These are phyloP conservation scores for Conidiobolus incongruus DNA, from an alignment of 371 early-diverging fungal species.

Conservation along the genomic window DNA sequence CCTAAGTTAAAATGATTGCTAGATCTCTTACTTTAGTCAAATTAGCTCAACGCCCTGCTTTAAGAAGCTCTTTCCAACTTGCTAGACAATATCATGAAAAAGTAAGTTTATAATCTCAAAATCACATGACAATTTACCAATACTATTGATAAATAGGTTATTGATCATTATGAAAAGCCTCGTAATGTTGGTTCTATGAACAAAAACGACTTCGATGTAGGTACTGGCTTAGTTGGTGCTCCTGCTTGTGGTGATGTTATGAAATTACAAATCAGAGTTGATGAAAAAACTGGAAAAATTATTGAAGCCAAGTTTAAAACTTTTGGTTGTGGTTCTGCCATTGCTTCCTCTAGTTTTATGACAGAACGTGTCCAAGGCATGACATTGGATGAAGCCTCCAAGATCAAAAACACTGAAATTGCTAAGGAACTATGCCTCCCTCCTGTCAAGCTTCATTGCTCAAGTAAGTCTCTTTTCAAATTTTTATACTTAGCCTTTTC, in stretches of 20 bases:
- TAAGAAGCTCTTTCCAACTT: background rate
- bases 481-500: no score
- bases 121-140: no score
- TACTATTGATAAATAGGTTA: conserved; percentile 26
- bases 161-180: conserved; percentile 90
- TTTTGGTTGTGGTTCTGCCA: conserved; percentile 98
- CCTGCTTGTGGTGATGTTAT: conserved; percentile 99
- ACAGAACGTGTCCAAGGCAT: conserved; percentile 90
- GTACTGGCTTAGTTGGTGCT: conserved; percentile 98
- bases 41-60: background rate
- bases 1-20: no score
- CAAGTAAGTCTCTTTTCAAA: conserved; percentile 47
- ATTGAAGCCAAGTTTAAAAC: conserved; percentile 97
- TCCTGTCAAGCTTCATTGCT: conserved; percentile 98
- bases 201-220: conserved; percentile 66
- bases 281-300: conserved; percentile 71
- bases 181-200: conserved; percentile 93
- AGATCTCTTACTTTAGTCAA: no score
- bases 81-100: conserved; percentile 1
- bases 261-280: conserved; percentile 96
- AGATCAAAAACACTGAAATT: conserved; percentile 93
- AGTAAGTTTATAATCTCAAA: background rate
- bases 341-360: conserved; percentile 84
- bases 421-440: conserved; percentile 91
- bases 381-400: conserved; percentile 69